A percentile compares a stretch with the other conserved stretches of the same genome.
Conservation (phyloP, 2,329 filamentous ascomycete genomes). For the Ophiostoma angusticollis region DNA sequence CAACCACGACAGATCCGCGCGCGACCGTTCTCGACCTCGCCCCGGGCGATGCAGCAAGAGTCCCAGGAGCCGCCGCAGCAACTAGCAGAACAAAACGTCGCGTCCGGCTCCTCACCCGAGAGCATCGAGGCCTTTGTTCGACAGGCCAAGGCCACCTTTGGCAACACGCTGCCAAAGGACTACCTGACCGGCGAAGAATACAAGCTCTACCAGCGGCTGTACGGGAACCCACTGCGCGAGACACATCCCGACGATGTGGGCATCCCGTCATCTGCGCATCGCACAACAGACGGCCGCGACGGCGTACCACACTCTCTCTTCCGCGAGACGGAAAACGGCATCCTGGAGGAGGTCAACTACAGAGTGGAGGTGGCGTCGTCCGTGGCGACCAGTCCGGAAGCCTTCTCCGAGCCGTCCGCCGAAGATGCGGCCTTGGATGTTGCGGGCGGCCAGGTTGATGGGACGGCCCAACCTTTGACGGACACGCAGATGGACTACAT, state of each 20-base stretch:
- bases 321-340: slow-evolving; percentile 41
- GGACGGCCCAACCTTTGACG: slow-evolving; percentile 18
- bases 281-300: slow-evolving; percentile 10
- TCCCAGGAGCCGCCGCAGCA: not conserved
- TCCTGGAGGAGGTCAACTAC: slow-evolving; percentile 49
- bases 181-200: slow-evolving; percentile 60
- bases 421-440: too few species aligned
- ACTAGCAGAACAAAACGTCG: not conserved
- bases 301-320: slow-evolving; percentile 33
- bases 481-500: slow-evolving; percentile 30
- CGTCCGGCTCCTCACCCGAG: slow-evolving; percentile 3
- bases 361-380: slow-evolving; percentile 2
- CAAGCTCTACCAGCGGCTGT: slow-evolving; percentile 64
- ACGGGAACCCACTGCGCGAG: slow-evolving; percentile 58
- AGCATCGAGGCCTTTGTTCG: slow-evolving; percentile 53
- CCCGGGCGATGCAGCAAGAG: not conserved
- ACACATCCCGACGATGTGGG: slow-evolving; percentile 48
- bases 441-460: too few species aligned
- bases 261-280: slow-evolving; percentile 22
- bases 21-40: slow-evolving; percentile 7
- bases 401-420: too few species aligned
- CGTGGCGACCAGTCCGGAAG: too few species aligned
- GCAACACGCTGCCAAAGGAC: slow-evolving; percentile 60
- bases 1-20: too few species aligned
- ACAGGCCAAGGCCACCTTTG: slow-evolving; percentile 60